phyloP scores from a whole-genome alignment of 345 rosid species.

The Acer campestre region DNA sequence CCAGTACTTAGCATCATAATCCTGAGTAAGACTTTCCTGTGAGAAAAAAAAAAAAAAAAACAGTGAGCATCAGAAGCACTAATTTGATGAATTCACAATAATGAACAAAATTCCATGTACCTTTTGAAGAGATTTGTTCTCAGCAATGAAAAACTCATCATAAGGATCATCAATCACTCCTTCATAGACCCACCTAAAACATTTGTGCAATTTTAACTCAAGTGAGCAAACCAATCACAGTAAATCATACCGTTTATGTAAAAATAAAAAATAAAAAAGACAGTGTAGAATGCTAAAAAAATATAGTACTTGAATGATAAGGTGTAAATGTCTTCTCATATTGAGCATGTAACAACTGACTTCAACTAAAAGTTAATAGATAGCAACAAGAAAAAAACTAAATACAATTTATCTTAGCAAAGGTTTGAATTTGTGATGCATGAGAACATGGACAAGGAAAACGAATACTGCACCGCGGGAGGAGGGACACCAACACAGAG shows the following conservation, averaged over 20 bases:
- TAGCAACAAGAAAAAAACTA: neutral
- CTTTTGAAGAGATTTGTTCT: slow-evolving; percentile 88
- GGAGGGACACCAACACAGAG: neutral
- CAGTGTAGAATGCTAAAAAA: slow-evolving; percentile 10
- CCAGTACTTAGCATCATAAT: slow-evolving; percentile 87
- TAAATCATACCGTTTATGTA: slow-evolving; percentile 11
- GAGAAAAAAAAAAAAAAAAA: slow-evolving; percentile 24
- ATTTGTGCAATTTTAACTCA: slow-evolving; percentile 20
- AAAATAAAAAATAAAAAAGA: slow-evolving; percentile 1
- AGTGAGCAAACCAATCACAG: slow-evolving; percentile 24
- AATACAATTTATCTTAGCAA: neutral
- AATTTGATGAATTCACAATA: slow-evolving; percentile 9
- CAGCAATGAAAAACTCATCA: slow-evolving; percentile 93
- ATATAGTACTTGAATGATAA: neutral
- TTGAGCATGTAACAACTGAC: neutral
- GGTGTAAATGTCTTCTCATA: neutral
- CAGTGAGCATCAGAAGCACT: slow-evolving; percentile 26
- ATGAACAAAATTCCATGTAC: slow-evolving; percentile 32
- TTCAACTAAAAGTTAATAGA: neutral
- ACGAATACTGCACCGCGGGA: neutral
- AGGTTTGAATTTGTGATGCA: neutral
- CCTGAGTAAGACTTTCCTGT: slow-evolving; percentile 93
- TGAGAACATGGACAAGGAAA: neutral
- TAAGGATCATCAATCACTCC: slow-evolving; percentile 97
- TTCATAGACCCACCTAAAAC: slow-evolving; percentile 95